Conservation (phyloP, 2,329 filamentous ascomycete species). For the Colletotrichum tabaci region DNA sequence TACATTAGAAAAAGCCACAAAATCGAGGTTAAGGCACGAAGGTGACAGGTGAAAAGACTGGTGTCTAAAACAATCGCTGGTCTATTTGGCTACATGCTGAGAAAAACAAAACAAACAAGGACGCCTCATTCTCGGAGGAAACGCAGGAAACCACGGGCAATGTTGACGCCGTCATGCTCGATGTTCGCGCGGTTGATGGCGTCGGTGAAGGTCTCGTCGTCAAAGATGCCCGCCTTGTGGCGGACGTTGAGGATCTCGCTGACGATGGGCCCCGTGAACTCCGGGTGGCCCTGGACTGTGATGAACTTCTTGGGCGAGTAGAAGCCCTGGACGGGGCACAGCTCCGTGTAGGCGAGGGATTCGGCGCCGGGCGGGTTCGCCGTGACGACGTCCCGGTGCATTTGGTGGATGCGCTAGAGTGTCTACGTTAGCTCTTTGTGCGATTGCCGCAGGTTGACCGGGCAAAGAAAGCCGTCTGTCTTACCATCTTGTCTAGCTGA, state of each 20-base stretch:
- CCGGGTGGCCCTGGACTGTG: constrained; percentile 88
- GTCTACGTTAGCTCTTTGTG: not conserved
- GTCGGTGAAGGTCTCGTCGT: constrained; percentile 77
- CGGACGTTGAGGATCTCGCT: constrained; percentile 76
- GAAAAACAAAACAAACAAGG: not conserved
- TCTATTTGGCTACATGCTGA: constrained; percentile 37
- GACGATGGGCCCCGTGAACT: constrained; percentile 83
- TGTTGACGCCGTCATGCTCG: constrained; percentile 83
- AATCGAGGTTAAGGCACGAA: fast-evolving
- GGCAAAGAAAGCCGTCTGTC: constrained; percentile 44
- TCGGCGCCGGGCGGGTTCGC: constrained; percentile 74
- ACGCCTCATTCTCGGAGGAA: constrained; percentile 75
- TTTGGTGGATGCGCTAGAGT: constrained; percentile 80
- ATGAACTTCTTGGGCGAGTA: constrained; percentile 77
- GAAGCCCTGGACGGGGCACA: constrained; percentile 86
- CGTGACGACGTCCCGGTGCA: constrained; percentile 86
- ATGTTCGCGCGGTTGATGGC: constrained; percentile 76
- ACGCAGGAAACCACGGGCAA: constrained; percentile 81
- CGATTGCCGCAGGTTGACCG: not conserved
- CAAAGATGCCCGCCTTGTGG: constrained; percentile 77
- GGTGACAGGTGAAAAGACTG: not conserved
- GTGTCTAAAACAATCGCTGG: constrained; percentile 26
- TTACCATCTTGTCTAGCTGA: constrained; percentile 71
- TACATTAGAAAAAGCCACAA: too few relatives aligned
- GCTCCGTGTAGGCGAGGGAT: constrained; percentile 74